Percentiles rank a stretch among this genome's conserved stretches.
These are phyloP conservation scores for Sinapis alba DNA, from an alignment of 441 rosid species.

Conservation along the genomic window DNA sequence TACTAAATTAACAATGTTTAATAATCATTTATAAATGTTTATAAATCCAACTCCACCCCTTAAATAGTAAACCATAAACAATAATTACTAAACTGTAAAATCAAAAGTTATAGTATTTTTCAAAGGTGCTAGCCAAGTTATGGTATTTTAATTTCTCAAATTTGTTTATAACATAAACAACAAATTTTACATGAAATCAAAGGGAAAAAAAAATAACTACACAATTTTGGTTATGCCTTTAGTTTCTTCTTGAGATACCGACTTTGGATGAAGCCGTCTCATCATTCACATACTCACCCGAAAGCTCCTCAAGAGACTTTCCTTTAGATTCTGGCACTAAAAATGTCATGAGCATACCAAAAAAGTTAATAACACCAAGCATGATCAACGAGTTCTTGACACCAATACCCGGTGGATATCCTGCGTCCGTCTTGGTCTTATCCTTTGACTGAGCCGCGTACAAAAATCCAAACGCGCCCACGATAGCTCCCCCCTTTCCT, in stretches of 20 bases:
- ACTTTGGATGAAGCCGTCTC: background rate
- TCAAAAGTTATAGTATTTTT: too few relatives aligned
- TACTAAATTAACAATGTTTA: too few relatives aligned
- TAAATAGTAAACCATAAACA: too few relatives aligned
- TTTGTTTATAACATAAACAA: background rate
- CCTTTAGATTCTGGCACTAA: conserved; percentile 59
- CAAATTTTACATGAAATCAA: background rate
- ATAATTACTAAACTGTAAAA: too few relatives aligned
- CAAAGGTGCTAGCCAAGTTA: too few relatives aligned
- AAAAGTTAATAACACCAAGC: conserved; percentile 45
- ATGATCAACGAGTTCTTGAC: conserved; percentile 47
- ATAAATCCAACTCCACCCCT: too few relatives aligned
- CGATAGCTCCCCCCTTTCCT: conserved; percentile 61
- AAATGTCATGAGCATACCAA: conserved; percentile 49
- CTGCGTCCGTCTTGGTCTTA: conserved; percentile 38
- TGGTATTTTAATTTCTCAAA: too few relatives aligned
- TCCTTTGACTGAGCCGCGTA: conserved; percentile 52
- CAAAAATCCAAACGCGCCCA: conserved; percentile 64
- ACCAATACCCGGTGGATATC: conserved; percentile 54
- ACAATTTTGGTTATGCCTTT: background rate
- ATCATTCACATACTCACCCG: conserved; percentile 44
- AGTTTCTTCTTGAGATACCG: background rate
- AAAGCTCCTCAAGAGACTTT: conserved; percentile 54
- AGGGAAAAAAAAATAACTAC: background rate
- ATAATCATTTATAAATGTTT: too few relatives aligned